These are phyloP conservation scores for Talaromyces atroroseus DNA, from an alignment of 2,329 filamentous ascomycete species.

Conservation along the genomic window DNA sequence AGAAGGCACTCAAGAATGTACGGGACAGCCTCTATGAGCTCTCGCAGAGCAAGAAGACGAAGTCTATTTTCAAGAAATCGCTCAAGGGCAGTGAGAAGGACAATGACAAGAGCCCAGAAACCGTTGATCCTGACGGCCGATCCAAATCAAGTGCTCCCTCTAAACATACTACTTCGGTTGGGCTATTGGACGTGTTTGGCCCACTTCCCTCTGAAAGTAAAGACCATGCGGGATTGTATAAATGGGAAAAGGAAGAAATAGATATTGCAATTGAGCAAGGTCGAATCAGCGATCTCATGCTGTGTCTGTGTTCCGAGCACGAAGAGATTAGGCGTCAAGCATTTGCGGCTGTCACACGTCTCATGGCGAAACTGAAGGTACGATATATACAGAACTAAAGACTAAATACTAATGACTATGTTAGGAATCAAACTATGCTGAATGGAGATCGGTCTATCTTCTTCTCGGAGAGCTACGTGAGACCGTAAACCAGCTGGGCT, in stretches of 20 bases:
- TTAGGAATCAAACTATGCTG: conserved; percentile 63
- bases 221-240: conserved; percentile 43
- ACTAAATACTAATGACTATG: conserved; percentile 13
- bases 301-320: conserved; percentile 70
- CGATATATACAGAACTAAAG: conserved; percentile 8
- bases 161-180: conserved; percentile 23
- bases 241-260: conserved; percentile 70
- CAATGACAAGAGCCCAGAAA: conserved; percentile 10
- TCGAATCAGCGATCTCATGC: conserved; percentile 62
- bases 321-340: conserved; percentile 74
- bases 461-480: conserved; percentile 75
- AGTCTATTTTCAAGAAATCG: conserved; percentile 30
- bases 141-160: conserved; percentile 1
- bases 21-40: conserved; percentile 40
- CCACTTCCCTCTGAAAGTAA: conserved; percentile 42
- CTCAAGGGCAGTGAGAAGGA: conserved; percentile 27
- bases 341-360: conserved; percentile 29
- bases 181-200: conserved; percentile 51
- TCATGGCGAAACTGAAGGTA: conserved; percentile 48
- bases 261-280: conserved; percentile 77
- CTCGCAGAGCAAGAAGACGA: conserved; percentile 33
- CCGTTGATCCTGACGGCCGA: conserved; percentile 12
- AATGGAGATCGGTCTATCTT: conserved; percentile 72
- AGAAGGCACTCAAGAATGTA: conserved; percentile 41
- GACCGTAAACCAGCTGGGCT: conserved; percentile 56